Evolutionary conservation across 179 eudicot genomes (phyloP).

Genomic region (Carnegiea gigantea): DNA sequence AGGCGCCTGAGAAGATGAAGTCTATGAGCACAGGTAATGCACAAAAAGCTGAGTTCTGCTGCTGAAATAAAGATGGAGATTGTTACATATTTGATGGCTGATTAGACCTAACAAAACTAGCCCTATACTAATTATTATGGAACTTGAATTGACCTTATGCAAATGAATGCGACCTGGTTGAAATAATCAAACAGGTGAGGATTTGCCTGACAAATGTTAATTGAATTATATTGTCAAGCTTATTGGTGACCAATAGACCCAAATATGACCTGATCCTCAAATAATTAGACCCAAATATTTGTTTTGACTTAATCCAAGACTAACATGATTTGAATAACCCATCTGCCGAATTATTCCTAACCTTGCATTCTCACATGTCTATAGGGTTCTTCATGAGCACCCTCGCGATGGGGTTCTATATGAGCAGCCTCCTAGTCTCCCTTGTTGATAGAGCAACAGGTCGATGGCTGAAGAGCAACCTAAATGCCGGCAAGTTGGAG

Average conservation of each 20-base stretch:
- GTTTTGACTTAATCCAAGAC: background rate
- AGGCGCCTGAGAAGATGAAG: constrained; percentile 97
- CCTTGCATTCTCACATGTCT: background rate
- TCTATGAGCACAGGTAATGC: constrained; percentile 77
- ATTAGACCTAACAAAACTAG: too few species aligned
- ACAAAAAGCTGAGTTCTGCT: background rate
- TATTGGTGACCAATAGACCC: background rate
- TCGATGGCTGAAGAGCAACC: constrained; percentile 70
- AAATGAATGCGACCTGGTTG: too few species aligned
- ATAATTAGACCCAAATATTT: background rate
- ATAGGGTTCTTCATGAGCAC: constrained; percentile 70
- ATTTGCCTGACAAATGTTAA: background rate
- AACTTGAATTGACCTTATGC: background rate
- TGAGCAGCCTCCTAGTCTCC: constrained; percentile 84
- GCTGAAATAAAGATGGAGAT: too few species aligned
- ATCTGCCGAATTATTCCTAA: background rate
- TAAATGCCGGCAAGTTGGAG: constrained; percentile 63
- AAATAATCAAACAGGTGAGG: background rate
- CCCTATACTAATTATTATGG: background rate
- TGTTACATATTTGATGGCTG: background rate
- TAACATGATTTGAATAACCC: background rate
- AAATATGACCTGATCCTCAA: too few species aligned
- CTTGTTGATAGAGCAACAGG: constrained; percentile 53
- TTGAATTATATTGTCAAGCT: background rate
- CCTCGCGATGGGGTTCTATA: constrained; percentile 79